Base-by-base conservation (phyloP, 1,284 basidiomycete genomes). In the Athelia psychrophila region DNA sequence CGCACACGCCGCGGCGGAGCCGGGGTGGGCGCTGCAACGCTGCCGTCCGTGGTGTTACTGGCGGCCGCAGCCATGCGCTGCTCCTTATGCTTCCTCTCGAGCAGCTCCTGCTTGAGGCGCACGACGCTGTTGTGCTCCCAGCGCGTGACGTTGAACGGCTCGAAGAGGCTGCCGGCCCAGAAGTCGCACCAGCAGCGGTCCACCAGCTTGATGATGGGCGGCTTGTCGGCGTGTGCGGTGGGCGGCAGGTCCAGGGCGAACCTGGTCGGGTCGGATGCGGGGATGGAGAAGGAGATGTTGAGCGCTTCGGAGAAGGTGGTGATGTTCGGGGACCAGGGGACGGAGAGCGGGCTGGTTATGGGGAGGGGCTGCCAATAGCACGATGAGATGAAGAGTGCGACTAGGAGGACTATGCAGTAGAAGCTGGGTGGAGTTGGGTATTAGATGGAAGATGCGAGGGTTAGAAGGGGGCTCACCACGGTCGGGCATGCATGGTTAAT, bases 121-220 rank as follows among this genome's bases (percentile, higher is more conserved):
- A 75, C 66, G 30, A 89, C 73, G 59, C 84, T 87, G 51, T 76
- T 65, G 53, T 70, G 66, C 62, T 91, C 89, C 88, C 88, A 91
- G 42, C 74, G 73, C 23, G 84, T 79, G 44, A 84, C 73, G 56
- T 91, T 86, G 67, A 83, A 88, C 8, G 87, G 84, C 54, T 86
- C 80, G 60, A 91, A 91, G 51, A 89, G 71, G 35, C 71, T 68
- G 15, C 75, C 74, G 22, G 72, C 68, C 33, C 79, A 76, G 57
- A 88, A 69, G 61, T 91, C 88, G 59, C 89, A 91, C 89, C 89
- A 92, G 62, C 89, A 91, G 42, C 88, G 81, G 60, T 91, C 88
- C 3, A 78, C 72, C 1, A 86, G 74, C 27, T 78, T 79, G 42
- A 90, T 80, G 45, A 79, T 74, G 9, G 74, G 64, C 1, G 82